Conservation (phyloP, 345 rosid species). For the Salix dunnii region DNA sequence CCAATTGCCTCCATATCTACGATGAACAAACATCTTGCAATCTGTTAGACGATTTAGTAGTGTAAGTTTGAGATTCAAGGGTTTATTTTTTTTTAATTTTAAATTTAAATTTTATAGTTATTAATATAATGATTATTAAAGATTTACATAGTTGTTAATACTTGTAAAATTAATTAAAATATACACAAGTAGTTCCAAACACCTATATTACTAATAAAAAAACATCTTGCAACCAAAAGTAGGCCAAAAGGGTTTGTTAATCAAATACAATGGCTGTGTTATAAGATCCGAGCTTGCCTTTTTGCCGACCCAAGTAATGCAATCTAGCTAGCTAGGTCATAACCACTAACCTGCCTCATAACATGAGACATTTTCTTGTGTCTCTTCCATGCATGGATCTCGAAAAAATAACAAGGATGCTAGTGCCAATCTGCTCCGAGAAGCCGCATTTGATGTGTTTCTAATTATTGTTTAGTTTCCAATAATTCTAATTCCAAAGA, state of each 20-base stretch:
- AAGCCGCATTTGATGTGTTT: slow-evolving; percentile 40
- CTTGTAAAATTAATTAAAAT: fast-evolving
- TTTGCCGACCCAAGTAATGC: background rate
- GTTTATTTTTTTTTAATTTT: too few species aligned
- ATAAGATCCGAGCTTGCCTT: background rate
- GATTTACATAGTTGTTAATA: too few species aligned
- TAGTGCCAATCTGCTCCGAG: slow-evolving; percentile 41
- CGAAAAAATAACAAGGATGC: background rate
- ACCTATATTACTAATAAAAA: too few species aligned
- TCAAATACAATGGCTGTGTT: background rate
- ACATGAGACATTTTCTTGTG: background rate
- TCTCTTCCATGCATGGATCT: background rate
- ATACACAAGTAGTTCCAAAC: fast-evolving
- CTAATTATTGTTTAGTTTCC: background rate
- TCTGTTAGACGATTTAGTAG: too few species aligned
- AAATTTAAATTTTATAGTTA: too few species aligned
- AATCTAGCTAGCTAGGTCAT: background rate
- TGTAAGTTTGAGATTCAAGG: too few species aligned
- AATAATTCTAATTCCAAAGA: background rate
- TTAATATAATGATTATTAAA: too few species aligned
- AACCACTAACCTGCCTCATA: background rate
- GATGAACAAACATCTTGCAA: background rate
- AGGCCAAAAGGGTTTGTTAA: background rate
- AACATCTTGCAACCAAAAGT: background rate
- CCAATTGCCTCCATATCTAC: background rate